phyloP scores from a whole-genome alignment of 2,329 filamentous ascomycete genomes.

The Stagonosporopsis tanaceti region DNA sequence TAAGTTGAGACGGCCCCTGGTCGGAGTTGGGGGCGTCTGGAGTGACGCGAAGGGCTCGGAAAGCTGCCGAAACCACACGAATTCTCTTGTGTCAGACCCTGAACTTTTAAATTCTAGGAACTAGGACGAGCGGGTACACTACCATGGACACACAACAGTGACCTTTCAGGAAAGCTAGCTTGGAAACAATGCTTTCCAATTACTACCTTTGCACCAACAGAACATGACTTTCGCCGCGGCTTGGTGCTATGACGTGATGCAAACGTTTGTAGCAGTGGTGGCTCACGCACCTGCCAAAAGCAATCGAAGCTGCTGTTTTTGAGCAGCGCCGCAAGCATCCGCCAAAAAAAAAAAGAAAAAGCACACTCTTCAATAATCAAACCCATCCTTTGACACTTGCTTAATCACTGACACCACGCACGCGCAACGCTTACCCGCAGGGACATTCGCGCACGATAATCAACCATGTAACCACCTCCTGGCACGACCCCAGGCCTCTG shows the following conservation, averaged over 20 bases:
- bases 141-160: neutral
- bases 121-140: neutral
- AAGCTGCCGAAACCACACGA: slow-evolving; percentile 10
- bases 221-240: neutral
- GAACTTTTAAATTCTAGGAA: neutral
- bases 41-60: slow-evolving; percentile 9
- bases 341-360: neutral
- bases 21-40: neutral
- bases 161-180: no score
- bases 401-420: no score
- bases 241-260: slow-evolving; percentile 4
- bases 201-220: no score
- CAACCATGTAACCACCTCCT: neutral
- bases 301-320: no score
- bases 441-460: neutral
- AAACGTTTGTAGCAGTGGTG: neutral
- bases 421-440: neutral
- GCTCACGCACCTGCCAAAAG: neutral
- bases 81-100: slow-evolving; percentile 13
- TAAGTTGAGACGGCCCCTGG: neutral
- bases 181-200: no score
- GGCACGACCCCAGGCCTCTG: slow-evolving; percentile 1
- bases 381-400: no score
- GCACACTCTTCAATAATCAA: no score
- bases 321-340: no score